Evolutionary conservation across 176 grass and related monocot genomes (phyloP), one percentile per base, ranked within the genome.

Genomic region (Rhynchospora pubera): DNA sequence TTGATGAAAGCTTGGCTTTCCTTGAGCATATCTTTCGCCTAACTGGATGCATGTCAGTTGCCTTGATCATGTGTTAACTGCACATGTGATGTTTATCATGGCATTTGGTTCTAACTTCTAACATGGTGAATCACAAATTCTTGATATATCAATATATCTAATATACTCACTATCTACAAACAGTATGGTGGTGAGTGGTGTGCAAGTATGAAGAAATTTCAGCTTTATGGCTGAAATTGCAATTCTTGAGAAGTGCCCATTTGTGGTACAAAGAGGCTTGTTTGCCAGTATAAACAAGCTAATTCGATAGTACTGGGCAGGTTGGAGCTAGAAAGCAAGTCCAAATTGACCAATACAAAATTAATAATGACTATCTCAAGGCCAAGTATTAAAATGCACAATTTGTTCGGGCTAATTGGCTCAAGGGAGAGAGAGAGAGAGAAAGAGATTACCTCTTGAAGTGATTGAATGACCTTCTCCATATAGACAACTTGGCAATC

Each of bases 401-500:
- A 83, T 39, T 44, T 67, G 15, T 52, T 69, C 80, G 10, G 14
- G 23, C 62, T 56, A 7, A 48, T 55, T 43, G 30, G 19, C 32
- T 34, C 32, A n/a, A n/a, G n/a, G n/a, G n/a, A n/a, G n/a, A n/a
- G 32, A 34, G n/a, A 75, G 61, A 57, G 24, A 55, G 32, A 21
- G n/a, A 85, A 61, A 24, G 14, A 68, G 44, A 18, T 5, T 69
- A n/a, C 95, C 92, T 98, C 87, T 56, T 94, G 92, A 44, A 98
- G 82, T 21, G 95, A 98, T 68, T 91, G 87, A 72, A 98, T 87
- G 74, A 98, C 90, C 78, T 93, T 91, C 48, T 98, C 89, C 95
- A 98, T 94, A 82, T 98, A 94, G 85, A 90, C 89, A 68, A 94
- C 50, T 82, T 98, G 92, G 82, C 83, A 93, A 50, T 94, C 90